Evolutionary conservation across 106 monocot species (phyloP).

Genomic region (Narthecium ossifragum): DNA sequence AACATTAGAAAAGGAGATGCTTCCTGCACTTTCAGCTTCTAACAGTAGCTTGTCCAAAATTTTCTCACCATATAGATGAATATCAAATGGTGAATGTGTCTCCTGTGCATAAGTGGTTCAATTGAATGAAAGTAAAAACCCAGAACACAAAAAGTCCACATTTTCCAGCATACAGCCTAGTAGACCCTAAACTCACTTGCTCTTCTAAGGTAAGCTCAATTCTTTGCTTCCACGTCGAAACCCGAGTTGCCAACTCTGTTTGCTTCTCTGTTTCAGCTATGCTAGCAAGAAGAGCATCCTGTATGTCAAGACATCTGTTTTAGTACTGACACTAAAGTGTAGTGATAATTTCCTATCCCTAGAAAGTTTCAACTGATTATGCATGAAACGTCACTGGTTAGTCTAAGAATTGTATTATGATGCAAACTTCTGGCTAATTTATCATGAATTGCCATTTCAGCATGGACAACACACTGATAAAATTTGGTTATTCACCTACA

Average conservation of each 20-base stretch:
- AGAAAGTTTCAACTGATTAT: no score
- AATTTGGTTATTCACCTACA: no score
- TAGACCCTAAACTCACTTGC: constrained; percentile 53
- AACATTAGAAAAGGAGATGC: constrained; percentile 48
- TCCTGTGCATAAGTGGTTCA: constrained; percentile 48
- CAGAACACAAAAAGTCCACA: no score
- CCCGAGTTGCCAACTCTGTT: constrained; percentile 66
- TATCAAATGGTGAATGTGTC: constrained; percentile 60
- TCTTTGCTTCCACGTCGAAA: constrained; percentile 86
- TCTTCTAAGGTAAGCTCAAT: constrained; percentile 71
- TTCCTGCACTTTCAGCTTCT: constrained; percentile 27
- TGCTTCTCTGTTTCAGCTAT: constrained; percentile 84
- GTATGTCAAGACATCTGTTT: constrained; percentile 1
- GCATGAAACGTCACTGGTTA: no score
- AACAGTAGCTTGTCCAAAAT: constrained; percentile 54
- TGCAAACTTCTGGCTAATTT: no score
- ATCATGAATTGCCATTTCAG: no score
- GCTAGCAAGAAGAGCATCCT: constrained; percentile 90
- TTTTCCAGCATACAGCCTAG: no score
- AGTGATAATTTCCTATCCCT: no score
- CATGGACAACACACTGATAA: no score
- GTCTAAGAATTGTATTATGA: no score
- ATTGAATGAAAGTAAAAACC: no score
- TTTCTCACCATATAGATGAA: constrained; percentile 64
- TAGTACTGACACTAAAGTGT: no score